Base-by-base conservation (phyloP, 2,329 filamentous ascomycete species). In the Aspergillus oerlinghausenensis region DNA sequence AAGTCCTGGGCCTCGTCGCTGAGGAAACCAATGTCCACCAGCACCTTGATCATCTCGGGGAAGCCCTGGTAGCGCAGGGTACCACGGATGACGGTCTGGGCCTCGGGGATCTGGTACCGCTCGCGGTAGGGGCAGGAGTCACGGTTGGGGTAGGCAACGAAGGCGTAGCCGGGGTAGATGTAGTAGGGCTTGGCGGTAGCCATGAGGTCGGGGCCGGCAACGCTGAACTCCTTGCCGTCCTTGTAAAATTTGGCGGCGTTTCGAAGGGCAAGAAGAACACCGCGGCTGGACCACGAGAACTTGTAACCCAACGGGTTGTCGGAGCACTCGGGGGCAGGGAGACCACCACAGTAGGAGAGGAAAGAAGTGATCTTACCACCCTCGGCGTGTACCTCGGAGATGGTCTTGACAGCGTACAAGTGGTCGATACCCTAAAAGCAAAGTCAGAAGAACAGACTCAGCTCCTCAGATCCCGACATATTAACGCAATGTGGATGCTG, bases 241-340 rank as follows among this genome's bases (percentile, higher is more conserved):
- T 92, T 79, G 77, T 87, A 93, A 80, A 85, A 92, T 66, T 84
- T 91, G 69, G 90, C 93, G n/a, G 85, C 80, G 79, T 97, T 97
- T 66, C 88, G 80, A 63, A 96, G 83, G 3, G 93, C 92, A 51
- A 97, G 83, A 35, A 97, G 82, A 38, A 97, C 92, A 73, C 93
- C 93, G 55, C 92, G 86, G 61, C 87, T 85, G 32, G 86, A 87
- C 81, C 86, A 88, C 5, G 87, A 91, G 82, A 95, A 94, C 77
- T 96, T 96, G 84, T 96, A 96, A 50, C 92, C 92, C 17, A 96
- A 82, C 28, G 92, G 92, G 80, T 97, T 97, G 75, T 88, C 88
- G 7, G 89, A 93, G 75, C 80, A 79, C 77, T 94, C 89, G 51
- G 83, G 82, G 78, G 86, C 82, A 28, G 86, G 85, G 3, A 94